phyloP scores from a whole-genome alignment of 1,139 yeast species.

The Nakaseomyces bracarensis region DNA sequence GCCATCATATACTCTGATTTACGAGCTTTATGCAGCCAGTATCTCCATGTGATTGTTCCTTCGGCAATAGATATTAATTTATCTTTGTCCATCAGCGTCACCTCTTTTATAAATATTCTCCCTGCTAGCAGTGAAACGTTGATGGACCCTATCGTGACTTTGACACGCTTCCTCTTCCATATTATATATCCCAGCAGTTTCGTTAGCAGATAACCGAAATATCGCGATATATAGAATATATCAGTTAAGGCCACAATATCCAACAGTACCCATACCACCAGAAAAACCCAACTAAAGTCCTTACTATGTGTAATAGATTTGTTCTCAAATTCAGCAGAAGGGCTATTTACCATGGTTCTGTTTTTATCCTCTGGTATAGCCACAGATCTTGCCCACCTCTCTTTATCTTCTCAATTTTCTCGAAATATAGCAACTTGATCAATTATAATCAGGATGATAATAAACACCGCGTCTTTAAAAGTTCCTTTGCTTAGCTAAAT shows the following conservation, averaged over 20 bases:
- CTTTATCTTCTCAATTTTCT: no score
- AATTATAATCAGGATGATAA: no score
- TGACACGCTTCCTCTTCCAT: conserved; percentile 55
- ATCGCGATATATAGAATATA: conserved; percentile 68
- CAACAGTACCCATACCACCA: conserved; percentile 73
- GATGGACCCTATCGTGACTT: conserved; percentile 60
- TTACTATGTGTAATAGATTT: conserved; percentile 4
- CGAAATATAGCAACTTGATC: no score
- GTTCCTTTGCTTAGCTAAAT: no score
- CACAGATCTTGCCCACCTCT: no score
- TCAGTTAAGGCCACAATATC: conserved; percentile 54
- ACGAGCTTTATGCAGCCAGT: conserved; percentile 62
- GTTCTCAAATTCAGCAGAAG: conserved; percentile 1
- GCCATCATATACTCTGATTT: conserved; percentile 35
- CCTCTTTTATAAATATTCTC: conserved; percentile 64
- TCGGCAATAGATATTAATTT: conserved; percentile 61
- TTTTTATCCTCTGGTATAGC: no score
- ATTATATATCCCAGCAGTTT: conserved; percentile 42
- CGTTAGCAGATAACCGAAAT: conserved; percentile 57
- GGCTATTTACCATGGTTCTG: background rate
- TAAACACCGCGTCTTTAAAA: no score
- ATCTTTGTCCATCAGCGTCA: conserved; percentile 62
- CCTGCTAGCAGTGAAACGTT: conserved; percentile 78
- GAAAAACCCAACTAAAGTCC: conserved; percentile 70
- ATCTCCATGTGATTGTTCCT: conserved; percentile 79